Evolutionary conservation across 2,329 filamentous ascomycete genomes (phyloP).

Genomic region (Trichoderma guizhouense): DNA sequence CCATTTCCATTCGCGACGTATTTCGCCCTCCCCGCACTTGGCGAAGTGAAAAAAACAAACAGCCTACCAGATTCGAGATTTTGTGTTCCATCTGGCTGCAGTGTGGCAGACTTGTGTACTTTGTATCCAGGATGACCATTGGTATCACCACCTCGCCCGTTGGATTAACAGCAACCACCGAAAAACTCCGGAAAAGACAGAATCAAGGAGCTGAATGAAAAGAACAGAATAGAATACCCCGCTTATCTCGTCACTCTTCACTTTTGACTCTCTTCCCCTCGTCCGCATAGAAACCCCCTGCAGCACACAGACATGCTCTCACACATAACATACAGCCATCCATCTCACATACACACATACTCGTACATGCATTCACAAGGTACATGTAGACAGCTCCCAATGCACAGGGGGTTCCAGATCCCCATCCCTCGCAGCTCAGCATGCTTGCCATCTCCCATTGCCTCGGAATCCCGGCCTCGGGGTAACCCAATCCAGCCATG

Average conservation of each 20-base stretch:
- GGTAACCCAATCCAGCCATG: background rate
- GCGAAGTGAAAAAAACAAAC: background rate
- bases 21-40: background rate
- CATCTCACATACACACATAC: too few relatives aligned
- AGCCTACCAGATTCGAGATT: background rate
- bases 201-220: too few relatives aligned
- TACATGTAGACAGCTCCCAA: background rate
- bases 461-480: conserved; percentile 3
- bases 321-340: background rate
- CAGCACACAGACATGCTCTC: background rate
- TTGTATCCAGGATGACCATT: background rate
- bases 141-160: background rate
- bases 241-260: background rate
- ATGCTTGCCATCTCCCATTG: background rate
- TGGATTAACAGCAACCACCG: background rate
- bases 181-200: background rate
- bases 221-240: background rate
- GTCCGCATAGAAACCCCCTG: background rate
- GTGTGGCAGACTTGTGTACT: background rate
- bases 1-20: background rate
- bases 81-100: background rate
- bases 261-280: background rate
- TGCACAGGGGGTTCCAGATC: background rate
- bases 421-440: background rate
- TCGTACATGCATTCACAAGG: background rate